Conservation (phyloP, 2,329 filamentous ascomycete genomes). For the Talaromyces sp. region DNA sequence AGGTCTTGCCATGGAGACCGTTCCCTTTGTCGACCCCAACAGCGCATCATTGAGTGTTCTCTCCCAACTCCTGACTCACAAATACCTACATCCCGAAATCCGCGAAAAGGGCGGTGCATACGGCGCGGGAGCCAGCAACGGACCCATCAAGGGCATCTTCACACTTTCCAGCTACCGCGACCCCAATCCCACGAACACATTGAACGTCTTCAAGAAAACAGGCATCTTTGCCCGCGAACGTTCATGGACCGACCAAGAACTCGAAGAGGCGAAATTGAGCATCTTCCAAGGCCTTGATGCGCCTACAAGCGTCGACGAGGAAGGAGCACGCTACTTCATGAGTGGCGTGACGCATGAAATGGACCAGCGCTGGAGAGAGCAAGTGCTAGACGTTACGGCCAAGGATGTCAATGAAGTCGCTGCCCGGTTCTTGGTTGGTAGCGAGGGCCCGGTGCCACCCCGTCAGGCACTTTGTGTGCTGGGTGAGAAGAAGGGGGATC, state of each 20-base stretch:
- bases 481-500: constrained; percentile 71
- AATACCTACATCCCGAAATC: constrained; percentile 94
- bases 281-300: constrained; percentile 92
- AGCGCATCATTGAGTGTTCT: constrained; percentile 83
- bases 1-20: constrained; percentile 74
- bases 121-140: constrained; percentile 82
- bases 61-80: constrained; percentile 89
- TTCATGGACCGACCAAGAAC: constrained; percentile 74
- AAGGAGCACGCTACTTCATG: constrained; percentile 83
- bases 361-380: constrained; percentile 78
- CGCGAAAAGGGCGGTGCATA: constrained; percentile 97
- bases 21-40: constrained; percentile 72
- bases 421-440: constrained; percentile 72
- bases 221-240: constrained; percentile 80
- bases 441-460: constrained; percentile 39
- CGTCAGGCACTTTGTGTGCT: constrained; percentile 66
- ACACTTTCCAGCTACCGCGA: constrained; percentile 97
- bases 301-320: constrained; percentile 77
- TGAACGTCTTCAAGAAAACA: constrained; percentile 77
- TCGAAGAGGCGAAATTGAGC: constrained; percentile 93
- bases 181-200: constrained; percentile 84
- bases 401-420: constrained; percentile 78
- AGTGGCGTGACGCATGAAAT: constrained; percentile 83
- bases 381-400: constrained; percentile 78
- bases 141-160: constrained; percentile 77